Base-by-base conservation (phyloP, 2,329 filamentous ascomycete genomes). In the Paraphaeosphaeria minitans region DNA sequence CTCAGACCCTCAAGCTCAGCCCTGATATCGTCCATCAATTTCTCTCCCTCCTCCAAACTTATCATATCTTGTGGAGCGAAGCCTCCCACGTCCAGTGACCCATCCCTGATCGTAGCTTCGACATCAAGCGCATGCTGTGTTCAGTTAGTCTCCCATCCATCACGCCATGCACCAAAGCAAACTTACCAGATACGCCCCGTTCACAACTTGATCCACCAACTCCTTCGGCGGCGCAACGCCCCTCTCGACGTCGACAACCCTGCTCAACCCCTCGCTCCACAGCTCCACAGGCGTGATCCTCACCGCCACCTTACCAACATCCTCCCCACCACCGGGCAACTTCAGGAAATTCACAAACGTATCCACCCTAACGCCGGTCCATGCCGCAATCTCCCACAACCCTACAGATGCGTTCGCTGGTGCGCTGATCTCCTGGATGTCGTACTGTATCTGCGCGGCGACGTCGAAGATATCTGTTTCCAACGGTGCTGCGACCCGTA, bases 291-390 rank as follows among this genome's bases (percentile, higher is more conserved):
- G 61, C 13, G 45, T 58, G 33, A 79, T 73, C 24, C 46, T 67
- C 9, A 71, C 55, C 1, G 55, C 12, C 55, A 29, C 55, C 4
- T 59, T 56, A 14, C 49, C 42, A 7, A 57, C 55, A 5, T 61
- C 59, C 3, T 67, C 64, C 1, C 64, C 63, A 2, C 65, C 61
- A 42, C 78, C 78, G 1, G 84, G 84, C 5, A 87, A 74, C 53
- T 82, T 86, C 19, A 96, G 75, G 64, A 96, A 95, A 73, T 97
- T 97, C 67, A 97, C 87, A 77, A 91, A 94, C 0, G 84, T 87
- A 65, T 90, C 84, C 1, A 96, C 75, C 55, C 76, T 80, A 1
- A 92, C 77, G 0, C 89, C 89, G 0, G 91, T 94, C 92, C 92
- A 97, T 16, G 82, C 75, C 21, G 81, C 76, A 39, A 97, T 88